Evolutionary conservation across 257 asterid species (phyloP).

Genomic region (Nicotiana noctiflora): DNA sequence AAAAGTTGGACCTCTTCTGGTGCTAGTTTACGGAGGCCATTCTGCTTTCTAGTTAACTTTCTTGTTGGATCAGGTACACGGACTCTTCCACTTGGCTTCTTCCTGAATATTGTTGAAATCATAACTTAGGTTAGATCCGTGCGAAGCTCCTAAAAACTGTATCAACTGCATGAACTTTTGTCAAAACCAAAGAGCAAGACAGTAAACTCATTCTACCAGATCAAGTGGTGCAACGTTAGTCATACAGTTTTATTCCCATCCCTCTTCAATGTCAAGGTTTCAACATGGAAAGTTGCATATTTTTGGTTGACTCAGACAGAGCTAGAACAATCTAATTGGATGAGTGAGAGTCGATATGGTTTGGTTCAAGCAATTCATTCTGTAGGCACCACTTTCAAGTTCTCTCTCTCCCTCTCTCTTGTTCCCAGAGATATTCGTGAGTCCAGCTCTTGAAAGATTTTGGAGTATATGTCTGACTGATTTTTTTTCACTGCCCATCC

Average conservation of each 20-base stretch:
- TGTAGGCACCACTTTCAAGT: no score
- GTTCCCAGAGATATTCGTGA: no score
- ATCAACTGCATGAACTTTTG: not conserved
- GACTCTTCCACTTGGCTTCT: conserved; percentile 48
- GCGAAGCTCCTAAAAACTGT: not conserved
- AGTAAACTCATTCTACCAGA: not conserved
- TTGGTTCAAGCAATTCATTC: not conserved
- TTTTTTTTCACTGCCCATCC: not conserved
- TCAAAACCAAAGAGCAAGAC: not conserved
- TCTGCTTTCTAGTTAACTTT: conserved; percentile 60
- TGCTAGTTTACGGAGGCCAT: conserved; percentile 52
- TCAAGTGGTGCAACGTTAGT: not conserved
- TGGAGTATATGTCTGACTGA: not conserved
- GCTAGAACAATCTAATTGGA: not conserved
- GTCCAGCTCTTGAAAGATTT: no score
- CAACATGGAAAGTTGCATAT: not conserved
- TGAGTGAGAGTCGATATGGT: not conserved
- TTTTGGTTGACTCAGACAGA: not conserved
- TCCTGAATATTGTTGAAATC: conserved; percentile 30
- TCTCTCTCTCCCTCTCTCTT: no score
- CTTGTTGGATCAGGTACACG: conserved; percentile 63
- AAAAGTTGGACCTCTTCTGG: conserved; percentile 55
- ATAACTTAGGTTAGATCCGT: not conserved
- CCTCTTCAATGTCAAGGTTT: not conserved
- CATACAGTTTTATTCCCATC: not conserved